Conservation (phyloP, 2,329 filamentous ascomycete species). For the Diplodia mutila region DNA sequence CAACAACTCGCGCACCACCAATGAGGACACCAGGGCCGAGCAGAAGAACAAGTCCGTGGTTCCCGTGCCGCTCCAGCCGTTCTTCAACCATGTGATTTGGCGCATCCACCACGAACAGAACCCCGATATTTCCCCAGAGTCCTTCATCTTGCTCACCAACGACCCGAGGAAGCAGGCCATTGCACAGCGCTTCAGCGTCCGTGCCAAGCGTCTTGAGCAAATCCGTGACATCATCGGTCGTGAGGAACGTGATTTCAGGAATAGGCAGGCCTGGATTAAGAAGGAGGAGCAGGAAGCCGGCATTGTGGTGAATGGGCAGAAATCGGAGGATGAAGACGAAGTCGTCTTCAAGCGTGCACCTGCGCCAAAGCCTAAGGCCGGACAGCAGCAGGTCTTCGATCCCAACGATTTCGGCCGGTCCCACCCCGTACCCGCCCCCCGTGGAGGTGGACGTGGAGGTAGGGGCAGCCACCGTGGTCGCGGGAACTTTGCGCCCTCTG, state of each 20-base stretch:
- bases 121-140: constrained; percentile 52
- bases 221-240: constrained; percentile 53
- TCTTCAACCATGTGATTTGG: constrained; percentile 58
- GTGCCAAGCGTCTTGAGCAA: constrained; percentile 54
- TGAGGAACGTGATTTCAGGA: constrained; percentile 54
- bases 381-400: constrained; percentile 47
- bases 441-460: constrained; percentile 33
- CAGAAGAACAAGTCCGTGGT: constrained; percentile 39
- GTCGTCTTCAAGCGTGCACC: constrained; percentile 39
- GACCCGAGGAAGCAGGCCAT: constrained; percentile 50
- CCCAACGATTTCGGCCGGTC: constrained; percentile 54
- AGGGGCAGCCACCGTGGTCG: constrained; percentile 33
- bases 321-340: constrained; percentile 43
- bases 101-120: constrained; percentile 55
- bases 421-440: constrained; percentile 29
- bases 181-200: constrained; percentile 55
- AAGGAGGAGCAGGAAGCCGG: constrained; percentile 39
- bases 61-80: constrained; percentile 48
- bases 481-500: constrained; percentile 24
- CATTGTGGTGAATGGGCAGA: background rate
- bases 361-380: constrained; percentile 31
- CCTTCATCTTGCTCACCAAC: constrained; percentile 57
- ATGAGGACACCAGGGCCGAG: constrained; percentile 3
- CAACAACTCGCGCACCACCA: constrained; percentile 2
- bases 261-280: constrained; percentile 43